phyloP scores from a whole-genome alignment of 148 eudicot species.

The Persicaria maculosa region DNA sequence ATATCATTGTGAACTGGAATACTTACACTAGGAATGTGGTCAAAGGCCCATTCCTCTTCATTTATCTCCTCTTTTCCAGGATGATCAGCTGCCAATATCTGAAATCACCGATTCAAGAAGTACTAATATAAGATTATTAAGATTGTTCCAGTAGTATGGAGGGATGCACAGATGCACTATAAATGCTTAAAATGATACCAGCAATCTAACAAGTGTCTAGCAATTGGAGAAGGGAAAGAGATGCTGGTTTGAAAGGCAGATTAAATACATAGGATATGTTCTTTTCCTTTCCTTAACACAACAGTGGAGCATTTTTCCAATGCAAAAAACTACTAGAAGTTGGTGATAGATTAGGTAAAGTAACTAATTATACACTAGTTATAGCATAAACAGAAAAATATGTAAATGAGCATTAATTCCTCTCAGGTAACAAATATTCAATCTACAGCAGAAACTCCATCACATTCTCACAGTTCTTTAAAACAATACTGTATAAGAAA shows the following conservation, averaged over 20 bases:
- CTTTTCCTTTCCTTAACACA: background rate
- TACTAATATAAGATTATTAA: background rate
- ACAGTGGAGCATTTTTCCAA: background rate
- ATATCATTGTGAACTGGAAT: background rate
- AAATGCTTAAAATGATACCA: background rate
- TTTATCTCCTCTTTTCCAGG: slow-evolving; percentile 63
- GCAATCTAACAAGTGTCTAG: background rate
- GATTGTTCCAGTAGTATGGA: background rate
- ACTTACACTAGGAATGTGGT: slow-evolving; percentile 67
- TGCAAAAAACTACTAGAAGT: background rate
- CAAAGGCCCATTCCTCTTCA: slow-evolving; percentile 67
- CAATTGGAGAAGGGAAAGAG: background rate
- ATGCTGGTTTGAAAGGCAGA: background rate
- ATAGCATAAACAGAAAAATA: background rate
- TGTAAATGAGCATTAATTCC: background rate
- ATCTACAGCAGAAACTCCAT: background rate
- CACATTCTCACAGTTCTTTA: background rate
- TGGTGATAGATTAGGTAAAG: too few relatives aligned
- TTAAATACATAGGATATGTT: background rate
- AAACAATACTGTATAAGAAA: background rate
- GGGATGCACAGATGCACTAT: background rate
- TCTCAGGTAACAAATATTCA: slow-evolving; percentile 7
- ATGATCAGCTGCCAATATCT: slow-evolving; percentile 42
- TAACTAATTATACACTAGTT: too few relatives aligned
- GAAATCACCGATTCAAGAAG: background rate